Evolutionary conservation across 2,329 filamentous ascomycete genomes (phyloP), one percentile per base, ranked within the genome.

Genomic region (Bipolaris oryzae): DNA sequence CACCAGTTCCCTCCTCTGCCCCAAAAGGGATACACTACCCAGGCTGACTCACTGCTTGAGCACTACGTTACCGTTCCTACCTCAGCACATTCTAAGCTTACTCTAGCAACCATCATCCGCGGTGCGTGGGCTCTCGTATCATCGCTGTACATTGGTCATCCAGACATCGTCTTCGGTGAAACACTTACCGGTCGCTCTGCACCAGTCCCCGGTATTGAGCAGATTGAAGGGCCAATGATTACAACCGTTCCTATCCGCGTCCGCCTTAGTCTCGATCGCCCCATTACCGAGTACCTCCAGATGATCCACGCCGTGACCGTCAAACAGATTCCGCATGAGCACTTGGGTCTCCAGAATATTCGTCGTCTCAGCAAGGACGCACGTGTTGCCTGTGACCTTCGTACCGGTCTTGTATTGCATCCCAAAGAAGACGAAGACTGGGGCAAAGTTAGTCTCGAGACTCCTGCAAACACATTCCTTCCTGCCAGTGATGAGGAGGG

Each of bases 281-380:
- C 77, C 0, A 77, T 86, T 1, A 66, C 71, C 0, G 79, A 85
- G 43, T 88, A 83, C 59, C 75, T 90, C 3, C 77, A 83, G 39
- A 73, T 77, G 2, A 79, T 89, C 2, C 86, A 89, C 35, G 77
- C 84, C 28, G 79, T 83, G 52, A 84, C 82, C 0, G 78, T 85
- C 0, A 74, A 80, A 3, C 82, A 85, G 61, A 87, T 89, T 5
- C 83, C 86, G 0, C 83, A 89, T 67, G 85, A 90, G 70, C 87
- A 91, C 68, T 79, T 84, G 47, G 85, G 85, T 18, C 75, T 87
- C 42, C 85, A 87, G 63, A 77, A 86, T 60, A 87, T 88, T 57
- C 83, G 85, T 9, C 68, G 72, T 0, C 44, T 77, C 7, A 74
- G 72, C 44, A 67, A 60, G 18, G 69, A 76, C 21, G 74, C 74